Evolutionary conservation across 2,329 filamentous ascomycete genomes (phyloP).

Genomic region (Aspergillus ustus): DNA sequence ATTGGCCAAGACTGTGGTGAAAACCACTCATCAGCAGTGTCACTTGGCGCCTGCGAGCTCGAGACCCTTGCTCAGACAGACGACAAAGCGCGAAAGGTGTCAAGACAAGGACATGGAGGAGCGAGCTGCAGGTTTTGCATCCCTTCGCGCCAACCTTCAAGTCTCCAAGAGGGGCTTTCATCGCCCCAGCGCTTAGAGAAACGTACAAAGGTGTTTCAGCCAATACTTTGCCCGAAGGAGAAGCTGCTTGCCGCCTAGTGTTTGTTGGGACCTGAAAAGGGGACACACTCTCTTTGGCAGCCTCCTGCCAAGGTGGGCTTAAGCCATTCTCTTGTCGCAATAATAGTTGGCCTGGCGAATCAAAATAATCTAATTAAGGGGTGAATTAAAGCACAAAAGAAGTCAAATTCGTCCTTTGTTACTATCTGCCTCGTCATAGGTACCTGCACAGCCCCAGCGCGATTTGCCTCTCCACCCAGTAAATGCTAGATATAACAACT

Average conservation of each 20-base stretch:
- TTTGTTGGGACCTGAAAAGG: constrained; percentile 3
- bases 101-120: not conserved
- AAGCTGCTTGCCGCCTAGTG: not conserved
- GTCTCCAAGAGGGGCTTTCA: not conserved
- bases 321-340: constrained; percentile 1
- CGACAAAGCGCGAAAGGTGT: not conserved
- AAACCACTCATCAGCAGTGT: not conserved
- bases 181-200: constrained; percentile 13
- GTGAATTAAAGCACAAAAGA: not conserved
- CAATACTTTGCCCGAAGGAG: not conserved
- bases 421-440: constrained; percentile 3
- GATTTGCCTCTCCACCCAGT: not conserved
- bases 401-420: not conserved
- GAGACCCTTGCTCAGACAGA: not conserved
- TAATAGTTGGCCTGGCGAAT: not conserved
- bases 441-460: constrained; percentile 1
- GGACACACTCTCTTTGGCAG: not conserved
- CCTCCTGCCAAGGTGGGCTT: constrained; percentile 3
- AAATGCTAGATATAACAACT: not conserved
- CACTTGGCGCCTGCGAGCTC: not conserved
- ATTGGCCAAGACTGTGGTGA: not conserved
- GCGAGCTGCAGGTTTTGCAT: not conserved
- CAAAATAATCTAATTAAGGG: not conserved
- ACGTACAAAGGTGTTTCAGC: not conserved
- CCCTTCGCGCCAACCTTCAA: constrained; percentile 2